phyloP scores from a whole-genome alignment of 331 rosid genomes.

The Acacia concinna region DNA sequence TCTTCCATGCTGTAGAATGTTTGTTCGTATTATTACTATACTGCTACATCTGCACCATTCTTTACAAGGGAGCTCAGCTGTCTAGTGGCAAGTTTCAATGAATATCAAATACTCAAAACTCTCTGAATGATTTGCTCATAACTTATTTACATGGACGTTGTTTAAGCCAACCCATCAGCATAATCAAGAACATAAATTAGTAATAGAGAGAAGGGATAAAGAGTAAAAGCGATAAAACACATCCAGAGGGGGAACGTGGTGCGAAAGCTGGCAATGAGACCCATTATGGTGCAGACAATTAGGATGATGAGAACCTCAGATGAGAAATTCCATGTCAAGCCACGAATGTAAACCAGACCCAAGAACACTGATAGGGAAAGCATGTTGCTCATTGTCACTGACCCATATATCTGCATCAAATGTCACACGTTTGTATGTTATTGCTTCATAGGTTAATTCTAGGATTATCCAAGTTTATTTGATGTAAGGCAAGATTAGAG shows the following conservation, averaged over 20 bases:
- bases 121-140: background rate
- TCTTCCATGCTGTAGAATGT: background rate
- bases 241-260: slow-evolving; percentile 68
- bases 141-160: background rate
- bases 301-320: slow-evolving; percentile 47
- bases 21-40: background rate
- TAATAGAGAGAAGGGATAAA: slow-evolving; percentile 47
- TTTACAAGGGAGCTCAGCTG: background rate
- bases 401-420: slow-evolving; percentile 18
- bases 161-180: background rate
- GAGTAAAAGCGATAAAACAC: slow-evolving; percentile 43
- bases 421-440: background rate
- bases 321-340: slow-evolving; percentile 14
- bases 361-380: slow-evolving; percentile 3
- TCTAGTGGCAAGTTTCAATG: too few relatives aligned
- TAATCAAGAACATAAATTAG: slow-evolving; percentile 20
- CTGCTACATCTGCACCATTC: background rate
- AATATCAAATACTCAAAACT: background rate
- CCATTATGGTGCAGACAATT: slow-evolving; percentile 45
- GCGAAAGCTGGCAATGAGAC: slow-evolving; percentile 54
- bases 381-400: slow-evolving; percentile 25
- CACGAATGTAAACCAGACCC: background rate
- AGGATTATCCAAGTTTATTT: background rate
- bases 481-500: background rate
- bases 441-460: background rate